phyloP scores from a whole-genome alignment of 257 asterid genomes.

The Orobanche coerulescens region DNA sequence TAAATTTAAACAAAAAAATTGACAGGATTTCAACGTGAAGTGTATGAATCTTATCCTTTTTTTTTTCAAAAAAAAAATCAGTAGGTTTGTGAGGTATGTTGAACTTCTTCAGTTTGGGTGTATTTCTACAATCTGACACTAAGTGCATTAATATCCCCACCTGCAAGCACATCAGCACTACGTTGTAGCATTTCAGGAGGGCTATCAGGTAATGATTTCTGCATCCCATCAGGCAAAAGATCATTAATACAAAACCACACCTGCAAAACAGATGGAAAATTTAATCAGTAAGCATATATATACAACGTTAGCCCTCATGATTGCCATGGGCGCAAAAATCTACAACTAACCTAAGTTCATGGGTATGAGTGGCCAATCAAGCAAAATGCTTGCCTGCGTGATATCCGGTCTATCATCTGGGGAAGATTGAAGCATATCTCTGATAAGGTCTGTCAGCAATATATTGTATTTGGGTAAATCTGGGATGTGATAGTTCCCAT shows the following conservation, averaged over 20 bases:
- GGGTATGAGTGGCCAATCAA: constrained; percentile 87
- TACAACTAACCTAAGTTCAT: constrained; percentile 80
- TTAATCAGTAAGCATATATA: constrained; percentile 27
- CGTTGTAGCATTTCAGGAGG: constrained; percentile 65
- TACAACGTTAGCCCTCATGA: constrained; percentile 44
- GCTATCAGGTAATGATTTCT: constrained; percentile 76
- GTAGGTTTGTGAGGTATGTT: background rate
- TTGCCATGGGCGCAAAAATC: constrained; percentile 52
- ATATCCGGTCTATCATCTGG: constrained; percentile 92
- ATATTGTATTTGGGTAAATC: constrained; percentile 82
- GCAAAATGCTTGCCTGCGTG: constrained; percentile 99
- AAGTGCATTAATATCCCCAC: constrained; percentile 32
- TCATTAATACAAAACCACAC: constrained; percentile 93
- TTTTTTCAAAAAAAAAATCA: background rate
- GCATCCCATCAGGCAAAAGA: constrained; percentile 69
- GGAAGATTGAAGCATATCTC: constrained; percentile 80
- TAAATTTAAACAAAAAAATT: background rate
- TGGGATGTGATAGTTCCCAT: constrained; percentile 91
- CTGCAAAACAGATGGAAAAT: constrained; percentile 37
- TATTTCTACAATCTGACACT: background rate
- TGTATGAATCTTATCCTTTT: constrained; percentile 6
- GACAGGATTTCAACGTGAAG: background rate
- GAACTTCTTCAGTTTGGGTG: background rate
- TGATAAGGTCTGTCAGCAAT: constrained; percentile 57
- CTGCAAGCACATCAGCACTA: constrained; percentile 47